phyloP scores from a whole-genome alignment of 257 asterid species.

The Solanum bulbocastanum region DNA sequence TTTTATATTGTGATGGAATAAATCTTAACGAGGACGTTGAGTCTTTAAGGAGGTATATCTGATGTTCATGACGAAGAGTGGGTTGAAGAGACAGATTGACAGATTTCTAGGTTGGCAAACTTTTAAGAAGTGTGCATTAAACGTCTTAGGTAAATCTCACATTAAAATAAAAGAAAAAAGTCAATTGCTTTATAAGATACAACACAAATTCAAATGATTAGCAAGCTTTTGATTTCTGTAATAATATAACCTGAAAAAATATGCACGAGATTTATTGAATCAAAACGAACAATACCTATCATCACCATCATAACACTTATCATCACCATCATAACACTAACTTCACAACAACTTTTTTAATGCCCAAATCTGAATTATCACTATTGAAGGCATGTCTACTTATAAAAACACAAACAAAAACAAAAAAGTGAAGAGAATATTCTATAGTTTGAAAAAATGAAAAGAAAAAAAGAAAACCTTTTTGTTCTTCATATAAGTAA shows the following conservation, averaged over 20 bases:
- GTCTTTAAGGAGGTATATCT: background rate
- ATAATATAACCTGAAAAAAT: background rate
- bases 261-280: background rate
- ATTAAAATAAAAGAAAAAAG: background rate
- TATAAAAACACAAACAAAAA: background rate
- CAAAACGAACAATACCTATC: background rate
- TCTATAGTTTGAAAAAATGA: background rate
- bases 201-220: background rate
- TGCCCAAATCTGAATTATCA: background rate
- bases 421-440: background rate
- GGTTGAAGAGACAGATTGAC: background rate
- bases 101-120: background rate
- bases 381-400: background rate
- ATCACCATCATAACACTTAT: background rate
- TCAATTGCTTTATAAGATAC: background rate
- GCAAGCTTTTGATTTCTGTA: background rate
- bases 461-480: background rate
- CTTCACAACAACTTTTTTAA: background rate
- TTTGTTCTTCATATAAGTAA: background rate
- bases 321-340: background rate
- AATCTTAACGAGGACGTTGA: background rate
- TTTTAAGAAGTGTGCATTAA: background rate
- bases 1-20: background rate
- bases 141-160: background rate
- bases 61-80: background rate